Base-by-base conservation (phyloP, 192 early-diverging fungal genomes). In the Helicostylum pulchrum region DNA sequence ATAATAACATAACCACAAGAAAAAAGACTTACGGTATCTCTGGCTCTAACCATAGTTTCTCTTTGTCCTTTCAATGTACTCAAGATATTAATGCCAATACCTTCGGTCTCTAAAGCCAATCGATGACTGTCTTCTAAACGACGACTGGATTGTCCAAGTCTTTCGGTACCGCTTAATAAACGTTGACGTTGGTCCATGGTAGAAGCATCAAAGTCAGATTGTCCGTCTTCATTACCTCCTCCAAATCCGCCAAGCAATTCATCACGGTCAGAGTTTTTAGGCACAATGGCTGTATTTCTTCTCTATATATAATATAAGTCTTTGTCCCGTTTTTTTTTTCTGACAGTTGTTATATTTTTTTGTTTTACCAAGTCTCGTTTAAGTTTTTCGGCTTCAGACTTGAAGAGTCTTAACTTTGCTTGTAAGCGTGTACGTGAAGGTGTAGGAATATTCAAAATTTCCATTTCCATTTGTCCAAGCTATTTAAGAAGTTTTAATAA, bases 391-490 rank as follows among this genome's bases (percentile, higher is more conserved):
- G 90, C 76, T 39, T 94, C 91, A 5, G 88, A 78, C 70, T 92
- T 95, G 81, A 86, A 89, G 26, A 76, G 70, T 39, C 87, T 83
- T 30, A 94, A 69, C 39, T 80, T 83, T 2, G 88, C 83, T 48
- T 88, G 84, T 3, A 91, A 78, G 44, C 86, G 85, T 54, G 78
- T 80, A 47, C 87, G 85, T 10, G 77, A 67, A 12, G 87, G 71
- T 1, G 82, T 75, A 11, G 87, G 81, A 12, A 94, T 78, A 21
- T 92, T 89, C 17, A 89, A 68, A 7, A 95, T 78, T 68, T 98
- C 96, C 76, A 95, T 90, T 68, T 96, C 96, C 88, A 98, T 92
- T 81, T 95, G 93, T 53, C 84, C 85, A 48, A 93, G 61, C 91
- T 92, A 74, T 64, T 17, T 49, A 15, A 23, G 10, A 2, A 5